Conservation (phyloP, 192 early-diverging fungal genomes). For the Backusella luteola region DNA sequence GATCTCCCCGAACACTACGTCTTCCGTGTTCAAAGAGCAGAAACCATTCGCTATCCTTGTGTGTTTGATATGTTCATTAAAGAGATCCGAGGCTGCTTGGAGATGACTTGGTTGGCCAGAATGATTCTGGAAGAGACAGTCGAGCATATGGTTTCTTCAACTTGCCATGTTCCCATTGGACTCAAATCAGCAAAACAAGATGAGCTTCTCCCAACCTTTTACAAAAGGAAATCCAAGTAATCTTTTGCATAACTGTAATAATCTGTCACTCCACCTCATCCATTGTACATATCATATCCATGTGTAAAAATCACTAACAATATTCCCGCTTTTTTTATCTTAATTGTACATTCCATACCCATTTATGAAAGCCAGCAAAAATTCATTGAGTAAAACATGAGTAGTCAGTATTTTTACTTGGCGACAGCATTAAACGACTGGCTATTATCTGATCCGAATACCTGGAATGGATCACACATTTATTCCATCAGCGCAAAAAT, state of each 20-base stretch:
- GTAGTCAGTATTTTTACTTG: too few relatives aligned
- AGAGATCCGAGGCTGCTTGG: neutral
- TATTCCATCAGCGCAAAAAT: neutral
- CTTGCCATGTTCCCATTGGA: neutral
- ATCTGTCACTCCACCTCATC: neutral
- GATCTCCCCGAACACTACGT: neutral
- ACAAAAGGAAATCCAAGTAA: neutral
- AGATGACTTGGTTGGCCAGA: neutral
- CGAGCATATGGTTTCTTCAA: neutral
- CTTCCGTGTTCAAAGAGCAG: neutral
- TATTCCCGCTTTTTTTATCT: neutral
- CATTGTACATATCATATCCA: too few relatives aligned
- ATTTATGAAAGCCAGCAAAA: neutral
- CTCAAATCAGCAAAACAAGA: neutral
- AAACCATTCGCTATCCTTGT: neutral
- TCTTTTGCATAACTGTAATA: neutral
- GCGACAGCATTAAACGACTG: too few relatives aligned
- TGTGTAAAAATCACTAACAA: too few relatives aligned
- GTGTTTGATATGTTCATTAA: neutral
- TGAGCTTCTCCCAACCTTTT: neutral
- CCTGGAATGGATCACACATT: too few relatives aligned
- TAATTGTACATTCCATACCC: neutral
- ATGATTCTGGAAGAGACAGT: neutral
- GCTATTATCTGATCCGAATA: too few relatives aligned
- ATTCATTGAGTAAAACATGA: too few relatives aligned